Evolutionary conservation across 2,329 filamentous ascomycete species (phyloP), one percentile per base, ranked within the genome.

Genomic region (Cordyceps javanica): DNA sequence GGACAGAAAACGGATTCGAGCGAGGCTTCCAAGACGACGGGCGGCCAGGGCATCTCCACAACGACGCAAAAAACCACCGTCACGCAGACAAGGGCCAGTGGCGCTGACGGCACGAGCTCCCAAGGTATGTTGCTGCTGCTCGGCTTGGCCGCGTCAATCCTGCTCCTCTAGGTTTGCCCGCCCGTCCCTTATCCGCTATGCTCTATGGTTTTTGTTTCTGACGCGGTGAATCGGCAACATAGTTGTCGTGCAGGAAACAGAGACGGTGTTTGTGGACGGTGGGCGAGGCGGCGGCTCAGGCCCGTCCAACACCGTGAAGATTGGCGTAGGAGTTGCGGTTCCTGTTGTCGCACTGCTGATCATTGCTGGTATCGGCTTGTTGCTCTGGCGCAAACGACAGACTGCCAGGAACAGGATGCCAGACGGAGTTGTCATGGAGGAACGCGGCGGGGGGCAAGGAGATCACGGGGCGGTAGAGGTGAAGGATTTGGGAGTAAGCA

Each of bases 61-160:
- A 64, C 63, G 10, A 66, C 66, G 25, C 60, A 62, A 14, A 49
- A 64, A 58, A 66, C 64, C 8, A 61, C 64, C 39, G 59, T 67
- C 34, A 67, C 66, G 5, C 61, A 66, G 55, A 67, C 66, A 13
- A 65, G 62, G 25, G 60, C 63, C 34, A 63, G 62, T 25, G 62
- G 60, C 32, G 61, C 65, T 10, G 61, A 57, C 21, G 53, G 58
- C 55, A 61, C 61, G 42, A 60, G 59, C 48, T 64, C 66, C 59
- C 61, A 50, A 62, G 64, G 66, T 67, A 67, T 64, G 66, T 67
- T 64, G 61, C 62, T 67, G 61, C 63, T 67, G 34, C 61, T 65
- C 58, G 63, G 53, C n/a, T 13, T 48, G 28, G 41, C 53, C 42
- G 10, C 39, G 19, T 55, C 53, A 9, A 39, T 28, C 23, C 53